Evolutionary conservation across 2,329 filamentous ascomycete species (phyloP), one percentile per base, ranked within the genome.

Genomic region (Didymellaceae sp.): DNA sequence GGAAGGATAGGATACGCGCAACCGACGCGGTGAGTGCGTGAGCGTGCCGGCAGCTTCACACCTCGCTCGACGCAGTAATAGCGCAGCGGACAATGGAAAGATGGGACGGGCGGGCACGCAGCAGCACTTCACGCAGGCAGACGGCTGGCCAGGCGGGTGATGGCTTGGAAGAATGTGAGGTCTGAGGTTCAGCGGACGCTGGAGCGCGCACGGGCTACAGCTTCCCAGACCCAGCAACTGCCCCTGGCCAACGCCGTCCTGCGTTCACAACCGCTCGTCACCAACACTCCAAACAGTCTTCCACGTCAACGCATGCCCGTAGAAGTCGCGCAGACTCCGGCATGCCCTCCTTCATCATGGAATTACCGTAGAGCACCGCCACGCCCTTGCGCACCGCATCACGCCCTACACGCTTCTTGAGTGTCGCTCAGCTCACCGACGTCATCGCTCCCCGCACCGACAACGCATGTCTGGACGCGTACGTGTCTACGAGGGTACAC

Each of bases 101-200:
- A 53, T 39, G 38, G 18, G 44, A 28, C 39, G 16, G 28, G 44
- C 43, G 44, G 40, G 50, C 48, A 43, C 45, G 35, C 39, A 42
- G 40, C 39, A 50, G 45, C 51, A 43, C 40, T 45, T 33, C n/a
- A 35, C 40, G 22, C 20, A 48, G 45, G 40, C 51, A 50, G 51
- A 45, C 39, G 45, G 58, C 55, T 59, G 57, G 57, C 57, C 59
- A 57, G 54, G 48, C 48, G 38, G 41, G 57, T 53, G 56, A 59
- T 57, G 65, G 56, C 55, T 41, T 50, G 52, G 62, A 61, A 65
- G 63, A 60, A 64, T 62, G 59, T 57, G 60, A 63, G 62, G 55
- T 45, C 26, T 33, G 44, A 33, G 37, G 24, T 46, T 34, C 42
- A 52, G 37, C 43, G 37, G 38, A 46, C 44, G 34, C 35, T 46